Evolutionary conservation across 768 basidiomycete genomes (phyloP).

Genomic region (Lactarius indigo): DNA sequence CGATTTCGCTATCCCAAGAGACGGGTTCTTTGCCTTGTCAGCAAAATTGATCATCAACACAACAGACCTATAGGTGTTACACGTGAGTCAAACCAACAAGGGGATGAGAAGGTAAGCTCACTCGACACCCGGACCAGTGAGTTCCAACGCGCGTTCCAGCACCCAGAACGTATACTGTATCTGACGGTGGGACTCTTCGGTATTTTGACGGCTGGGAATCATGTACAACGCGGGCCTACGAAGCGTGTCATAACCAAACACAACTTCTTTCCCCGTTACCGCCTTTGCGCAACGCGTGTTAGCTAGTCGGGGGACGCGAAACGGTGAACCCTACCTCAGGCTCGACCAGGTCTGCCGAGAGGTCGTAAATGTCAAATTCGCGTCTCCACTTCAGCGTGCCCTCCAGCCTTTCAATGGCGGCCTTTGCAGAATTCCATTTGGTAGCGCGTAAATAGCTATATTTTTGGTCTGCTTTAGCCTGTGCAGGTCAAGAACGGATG

Average conservation of each 20-base stretch:
- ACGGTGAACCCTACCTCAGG: constrained; percentile 51
- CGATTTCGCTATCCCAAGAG: constrained; percentile 36
- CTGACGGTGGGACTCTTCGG: constrained; percentile 61
- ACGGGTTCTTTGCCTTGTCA: constrained; percentile 61
- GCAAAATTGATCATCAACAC: constrained; percentile 75
- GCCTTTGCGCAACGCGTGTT: constrained; percentile 41
- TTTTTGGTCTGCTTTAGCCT: background rate
- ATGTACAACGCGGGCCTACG: constrained; percentile 71
- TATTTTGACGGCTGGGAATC: constrained; percentile 71
- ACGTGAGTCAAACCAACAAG: background rate
- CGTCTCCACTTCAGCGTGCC: constrained; percentile 75
- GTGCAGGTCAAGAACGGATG: background rate
- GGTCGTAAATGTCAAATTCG: constrained; percentile 69
- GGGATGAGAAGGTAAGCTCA: constrained; percentile 34
- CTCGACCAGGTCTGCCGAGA: constrained; percentile 63
- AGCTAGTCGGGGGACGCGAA: constrained; percentile 18
- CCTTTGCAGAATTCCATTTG: constrained; percentile 60
- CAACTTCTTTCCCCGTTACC: constrained; percentile 76
- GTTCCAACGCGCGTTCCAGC: constrained; percentile 70
- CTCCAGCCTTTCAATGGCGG: constrained; percentile 63
- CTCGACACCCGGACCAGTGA: constrained; percentile 84
- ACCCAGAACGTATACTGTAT: constrained; percentile 73
- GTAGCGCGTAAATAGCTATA: constrained; percentile 69
- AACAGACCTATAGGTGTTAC: constrained; percentile 46
- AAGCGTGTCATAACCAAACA: constrained; percentile 69